Conservation (phyloP, 73 alveolate genomes). For the Paramecium bursaria region DNA sequence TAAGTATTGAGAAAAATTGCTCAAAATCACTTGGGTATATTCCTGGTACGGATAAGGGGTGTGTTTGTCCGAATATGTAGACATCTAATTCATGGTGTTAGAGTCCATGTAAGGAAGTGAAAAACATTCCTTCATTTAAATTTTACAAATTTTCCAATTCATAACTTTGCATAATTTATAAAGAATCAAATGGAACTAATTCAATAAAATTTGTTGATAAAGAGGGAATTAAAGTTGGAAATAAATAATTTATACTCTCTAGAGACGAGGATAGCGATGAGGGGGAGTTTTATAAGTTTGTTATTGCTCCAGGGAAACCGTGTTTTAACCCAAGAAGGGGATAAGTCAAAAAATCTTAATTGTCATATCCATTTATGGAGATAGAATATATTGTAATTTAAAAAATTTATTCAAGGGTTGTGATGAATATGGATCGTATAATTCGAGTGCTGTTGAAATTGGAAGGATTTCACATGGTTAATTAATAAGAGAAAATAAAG, state of each 20-base stretch:
- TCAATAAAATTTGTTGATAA: background rate
- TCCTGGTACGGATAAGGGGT: constrained; percentile 40
- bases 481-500: constrained; percentile 2
- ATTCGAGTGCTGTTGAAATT: background rate
- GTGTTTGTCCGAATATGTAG: constrained; percentile 45
- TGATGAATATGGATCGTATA: constrained; percentile 16
- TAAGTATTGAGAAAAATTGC: background rate
- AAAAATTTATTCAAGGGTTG: no score
- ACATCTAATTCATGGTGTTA: constrained; percentile 29
- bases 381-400: constrained; percentile 39
- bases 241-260: background rate
- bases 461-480: constrained; percentile 11
- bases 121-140: constrained; percentile 18
- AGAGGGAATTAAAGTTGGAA: background rate
- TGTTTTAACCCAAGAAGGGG: constrained; percentile 31
- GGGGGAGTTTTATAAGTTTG: constrained; percentile 25
- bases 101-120: constrained; percentile 10
- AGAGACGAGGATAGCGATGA: background rate
- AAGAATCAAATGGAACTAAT: constrained; percentile 1
- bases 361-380: constrained; percentile 29
- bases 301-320: constrained; percentile 46
- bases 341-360: background rate
- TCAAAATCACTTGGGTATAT: constrained; percentile 8
- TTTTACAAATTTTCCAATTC: background rate
- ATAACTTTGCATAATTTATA: constrained; percentile 9